Evolutionary conservation across 352 stramenopile genomes (phyloP).

Genomic region (Phytopythium cucurbitacearum): DNA sequence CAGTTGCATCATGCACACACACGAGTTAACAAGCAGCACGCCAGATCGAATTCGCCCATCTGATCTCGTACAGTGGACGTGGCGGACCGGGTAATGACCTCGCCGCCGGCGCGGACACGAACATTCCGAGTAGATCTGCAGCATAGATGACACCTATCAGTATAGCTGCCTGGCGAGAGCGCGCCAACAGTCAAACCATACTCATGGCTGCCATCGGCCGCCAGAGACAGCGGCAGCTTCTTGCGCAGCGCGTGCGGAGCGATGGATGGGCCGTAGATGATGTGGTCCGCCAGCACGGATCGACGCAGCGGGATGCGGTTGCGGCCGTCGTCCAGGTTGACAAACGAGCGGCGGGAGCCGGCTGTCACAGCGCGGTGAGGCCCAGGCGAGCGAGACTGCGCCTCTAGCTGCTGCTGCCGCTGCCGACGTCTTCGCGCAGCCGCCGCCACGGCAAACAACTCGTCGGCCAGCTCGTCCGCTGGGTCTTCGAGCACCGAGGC

Average conservation of each 20-base stretch:
- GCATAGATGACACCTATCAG: no score
- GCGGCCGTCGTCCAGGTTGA: constrained; percentile 50
- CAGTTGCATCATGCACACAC: background rate
- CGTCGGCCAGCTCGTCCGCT: background rate
- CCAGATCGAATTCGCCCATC: background rate
- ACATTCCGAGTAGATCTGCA: background rate
- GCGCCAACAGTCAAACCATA: constrained; percentile 9
- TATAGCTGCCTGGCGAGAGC: no score
- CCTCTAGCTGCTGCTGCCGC: constrained; percentile 18
- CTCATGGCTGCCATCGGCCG: constrained; percentile 7
- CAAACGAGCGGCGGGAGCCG: constrained; percentile 14
- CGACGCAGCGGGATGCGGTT: constrained; percentile 61
- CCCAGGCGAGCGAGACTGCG: background rate
- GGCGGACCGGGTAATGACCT: constrained; percentile 44
- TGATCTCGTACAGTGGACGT: constrained; percentile 30
- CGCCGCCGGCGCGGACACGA: constrained; percentile 14
- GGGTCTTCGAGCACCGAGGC: background rate
- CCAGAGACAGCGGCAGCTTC: constrained; percentile 2
- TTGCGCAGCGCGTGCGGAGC: constrained; percentile 35
- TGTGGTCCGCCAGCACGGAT: constrained; percentile 42
- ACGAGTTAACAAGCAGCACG: background rate
- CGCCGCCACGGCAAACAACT: constrained; percentile 4
- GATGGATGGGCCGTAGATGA: constrained; percentile 64
- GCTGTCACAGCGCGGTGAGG: background rate
- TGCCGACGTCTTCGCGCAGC: constrained; percentile 17